A percentile compares a stretch with the other conserved stretches of the same genome.
phyloP scores from a whole-genome alignment of 768 basidiomycete genomes.

The Candolleomyces efflorescens region DNA sequence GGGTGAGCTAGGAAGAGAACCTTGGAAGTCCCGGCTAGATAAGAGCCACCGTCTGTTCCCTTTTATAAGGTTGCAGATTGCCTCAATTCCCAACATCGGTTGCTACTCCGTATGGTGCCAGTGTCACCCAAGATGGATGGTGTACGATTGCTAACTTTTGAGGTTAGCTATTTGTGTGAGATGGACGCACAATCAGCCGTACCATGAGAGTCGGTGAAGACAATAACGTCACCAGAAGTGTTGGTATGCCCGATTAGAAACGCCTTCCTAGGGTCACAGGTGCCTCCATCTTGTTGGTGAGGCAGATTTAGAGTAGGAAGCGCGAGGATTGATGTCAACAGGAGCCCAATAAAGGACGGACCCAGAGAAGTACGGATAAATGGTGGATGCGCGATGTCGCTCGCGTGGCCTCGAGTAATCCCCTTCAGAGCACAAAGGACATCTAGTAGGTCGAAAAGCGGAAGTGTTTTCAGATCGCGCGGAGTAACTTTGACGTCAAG shows the following conservation, averaged over 20 bases:
- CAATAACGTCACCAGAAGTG: background rate
- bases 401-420: background rate
- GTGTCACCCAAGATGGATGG: background rate
- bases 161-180: background rate
- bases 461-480: conserved; percentile 1
- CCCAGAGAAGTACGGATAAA: conserved; percentile 2
- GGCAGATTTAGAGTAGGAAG: background rate
- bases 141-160: background rate
- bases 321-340: background rate
- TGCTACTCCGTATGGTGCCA: background rate
- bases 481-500: background rate
- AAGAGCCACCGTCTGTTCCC: too few species aligned
- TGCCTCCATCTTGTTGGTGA: background rate
- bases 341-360: background rate
- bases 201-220: background rate
- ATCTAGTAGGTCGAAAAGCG: background rate
- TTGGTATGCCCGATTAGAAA: background rate
- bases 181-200: conserved; percentile 2
- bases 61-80: background rate
- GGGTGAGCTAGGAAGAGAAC: background rate
- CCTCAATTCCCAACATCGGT: background rate
- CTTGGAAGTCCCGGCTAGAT: background rate
- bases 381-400: background rate
- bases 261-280: background rate
- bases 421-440: background rate